Evolutionary conservation across 306 rosid genomes (phyloP), one percentile per base, ranked within the genome.

Genomic region (Medicago ruthenica): DNA sequence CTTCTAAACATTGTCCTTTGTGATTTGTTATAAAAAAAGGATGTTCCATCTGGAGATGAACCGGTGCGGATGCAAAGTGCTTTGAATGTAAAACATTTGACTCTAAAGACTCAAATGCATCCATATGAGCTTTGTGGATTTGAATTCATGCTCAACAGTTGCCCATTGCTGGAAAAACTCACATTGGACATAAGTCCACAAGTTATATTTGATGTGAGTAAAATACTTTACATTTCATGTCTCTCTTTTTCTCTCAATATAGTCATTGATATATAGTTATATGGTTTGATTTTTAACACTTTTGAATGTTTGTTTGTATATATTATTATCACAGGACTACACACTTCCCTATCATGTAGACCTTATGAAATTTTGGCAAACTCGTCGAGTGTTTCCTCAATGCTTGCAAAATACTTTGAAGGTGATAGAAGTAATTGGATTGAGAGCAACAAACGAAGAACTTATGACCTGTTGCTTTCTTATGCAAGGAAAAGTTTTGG

Each of bases 141-240:
- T 73, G 54, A 48, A 8, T 91, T 80, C 60, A 73, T 91, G 59
- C 77, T 91, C 15, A 39, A 55, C 18, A 87, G 87, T 66, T 87
- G 84, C 39, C 78, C 86, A 36, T 3, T 0, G 7, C 24, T 88
- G 66, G 76, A 79, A 60, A 85, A 64, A 37, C 83, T 88, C 13
- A 88, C 90, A 4, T 2, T 90, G 7, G 41, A 78, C 3, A 37
- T 85, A 8, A 67, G 55, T 36, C 58, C 8, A 22, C 61, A 31
- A 20, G 39, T 11, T 37, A 24, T 80, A 17, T 41, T 77, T 67
- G 4, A 11, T 0, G 89, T 85, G 7, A 80, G 86, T 84, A 24
- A 42, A 47, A 17, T 70, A 70, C 11, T 9, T 31, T 16, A 31
- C n/a, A 50, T 67, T 44, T 67, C 8, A 34, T 34, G 18, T 31